Evolutionary conservation across 2,329 filamentous ascomycete genomes (phyloP).

Genomic region (Mollisia scopiformis): DNA sequence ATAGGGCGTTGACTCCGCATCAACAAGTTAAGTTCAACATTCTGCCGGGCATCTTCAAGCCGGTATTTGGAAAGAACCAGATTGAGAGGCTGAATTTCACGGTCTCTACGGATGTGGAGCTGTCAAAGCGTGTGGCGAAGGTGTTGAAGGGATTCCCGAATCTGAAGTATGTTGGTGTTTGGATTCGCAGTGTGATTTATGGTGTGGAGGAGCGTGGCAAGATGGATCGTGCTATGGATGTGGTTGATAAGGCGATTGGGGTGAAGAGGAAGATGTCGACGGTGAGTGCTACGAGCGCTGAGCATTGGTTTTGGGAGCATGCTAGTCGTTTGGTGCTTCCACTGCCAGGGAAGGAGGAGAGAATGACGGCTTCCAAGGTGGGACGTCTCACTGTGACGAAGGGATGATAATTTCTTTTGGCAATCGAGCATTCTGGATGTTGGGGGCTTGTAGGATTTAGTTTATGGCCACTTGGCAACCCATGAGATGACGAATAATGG

Average conservation of each 20-base stretch:
- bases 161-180: background rate
- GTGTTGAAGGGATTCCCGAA: background rate
- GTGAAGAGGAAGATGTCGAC: background rate
- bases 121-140: background rate
- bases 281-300: background rate
- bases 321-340: background rate
- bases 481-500: too few species aligned
- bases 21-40: background rate
- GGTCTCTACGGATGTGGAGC: background rate
- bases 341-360: too few species aligned
- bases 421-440: too few species aligned
- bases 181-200: background rate
- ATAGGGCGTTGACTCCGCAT: too few species aligned
- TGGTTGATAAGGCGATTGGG: background rate
- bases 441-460: too few species aligned
- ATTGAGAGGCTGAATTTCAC: background rate
- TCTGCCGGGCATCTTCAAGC: background rate
- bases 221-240: background rate
- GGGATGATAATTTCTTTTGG: too few species aligned
- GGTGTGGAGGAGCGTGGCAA: background rate
- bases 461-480: too few species aligned
- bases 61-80: background rate
- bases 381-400: too few species aligned
- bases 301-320: background rate
- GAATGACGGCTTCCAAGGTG: too few species aligned